Evolutionary conservation across 1,139 yeast species (phyloP).

Genomic region (Sugiyamaella pinicola): DNA sequence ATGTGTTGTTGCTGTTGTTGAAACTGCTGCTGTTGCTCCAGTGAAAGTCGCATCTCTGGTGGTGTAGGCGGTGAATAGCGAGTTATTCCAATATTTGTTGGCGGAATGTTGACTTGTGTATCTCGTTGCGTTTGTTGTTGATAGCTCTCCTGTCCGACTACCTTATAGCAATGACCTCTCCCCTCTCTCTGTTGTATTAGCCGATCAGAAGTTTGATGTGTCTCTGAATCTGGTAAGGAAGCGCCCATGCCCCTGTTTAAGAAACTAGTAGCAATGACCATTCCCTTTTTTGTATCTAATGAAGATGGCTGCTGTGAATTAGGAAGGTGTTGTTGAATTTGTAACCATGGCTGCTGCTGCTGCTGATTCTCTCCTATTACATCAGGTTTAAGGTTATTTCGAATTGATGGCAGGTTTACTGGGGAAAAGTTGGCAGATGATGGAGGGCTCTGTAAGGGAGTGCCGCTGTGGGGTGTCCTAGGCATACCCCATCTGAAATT

Average conservation of each 20-base stretch:
- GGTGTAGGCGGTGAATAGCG: not conserved
- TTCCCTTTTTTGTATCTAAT: not conserved
- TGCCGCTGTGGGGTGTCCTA: slow-evolving; percentile 13
- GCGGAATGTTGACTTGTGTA: not conserved
- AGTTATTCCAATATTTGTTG: not conserved
- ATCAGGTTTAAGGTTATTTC: slow-evolving; percentile 17
- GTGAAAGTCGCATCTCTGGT: not conserved
- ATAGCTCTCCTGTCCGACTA: not conserved
- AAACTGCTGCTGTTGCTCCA: slow-evolving; percentile 1
- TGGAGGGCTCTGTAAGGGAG: slow-evolving; percentile 21
- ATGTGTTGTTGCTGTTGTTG: slow-evolving; percentile 10
- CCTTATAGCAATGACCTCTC: not conserved
- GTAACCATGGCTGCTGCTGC: not conserved
- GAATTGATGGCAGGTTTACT: slow-evolving; percentile 20
- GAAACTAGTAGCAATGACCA: not conserved
- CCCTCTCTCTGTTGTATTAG: not conserved
- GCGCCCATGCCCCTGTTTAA: not conserved
- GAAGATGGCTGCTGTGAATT: slow-evolving; percentile 9
- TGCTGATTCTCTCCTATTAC: not conserved
- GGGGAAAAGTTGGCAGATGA: slow-evolving; percentile 15
- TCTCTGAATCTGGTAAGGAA: slow-evolving; percentile 1
- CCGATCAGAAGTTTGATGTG: slow-evolving; percentile 4
- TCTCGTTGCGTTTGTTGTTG: slow-evolving; percentile 5
- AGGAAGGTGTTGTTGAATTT: slow-evolving; percentile 5
- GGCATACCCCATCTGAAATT: slow-evolving; percentile 12